These are phyloP conservation scores for Aegilops tauschii DNA, from an alignment of 176 grass and related monocot species.

Conservation along the genomic window DNA sequence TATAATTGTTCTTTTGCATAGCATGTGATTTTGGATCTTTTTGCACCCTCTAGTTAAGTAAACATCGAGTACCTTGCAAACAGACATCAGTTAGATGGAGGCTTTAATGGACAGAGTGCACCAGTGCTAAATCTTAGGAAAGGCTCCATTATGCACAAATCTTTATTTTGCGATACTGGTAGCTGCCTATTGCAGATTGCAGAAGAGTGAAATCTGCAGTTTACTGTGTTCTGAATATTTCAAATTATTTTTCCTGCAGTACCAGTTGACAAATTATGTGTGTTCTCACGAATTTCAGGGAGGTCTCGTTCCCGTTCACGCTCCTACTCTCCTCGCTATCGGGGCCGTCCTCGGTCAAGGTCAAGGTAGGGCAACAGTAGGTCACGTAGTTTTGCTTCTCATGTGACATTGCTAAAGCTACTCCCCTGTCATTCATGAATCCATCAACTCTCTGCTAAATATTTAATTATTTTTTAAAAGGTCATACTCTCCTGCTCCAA, in stretches of 20 bases:
- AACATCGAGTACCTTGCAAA: background rate
- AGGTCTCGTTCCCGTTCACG: conserved; percentile 69
- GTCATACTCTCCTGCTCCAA: conserved; percentile 77
- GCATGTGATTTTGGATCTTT: background rate
- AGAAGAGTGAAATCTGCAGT: background rate
- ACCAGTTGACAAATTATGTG: background rate
- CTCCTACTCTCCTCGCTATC: conserved; percentile 67
- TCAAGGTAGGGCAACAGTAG: conserved; percentile 53
- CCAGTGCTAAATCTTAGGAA: background rate
- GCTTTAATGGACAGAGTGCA: background rate
- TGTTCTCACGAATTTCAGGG: conserved; percentile 34
- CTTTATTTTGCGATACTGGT: background rate
- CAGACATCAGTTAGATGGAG: background rate
- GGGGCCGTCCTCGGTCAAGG: conserved; percentile 57
- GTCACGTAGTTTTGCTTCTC: background rate
- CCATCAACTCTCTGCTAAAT: background rate
- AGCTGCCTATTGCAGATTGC: background rate
- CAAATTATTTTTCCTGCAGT: background rate
- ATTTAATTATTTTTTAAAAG: conserved; percentile 19
- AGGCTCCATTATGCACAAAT: background rate
- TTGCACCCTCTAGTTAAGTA: background rate
- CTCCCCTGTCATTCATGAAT: background rate
- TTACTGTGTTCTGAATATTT: background rate
- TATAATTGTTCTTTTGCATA: background rate
- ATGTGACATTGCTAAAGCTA: background rate